A percentile compares a stretch with the other conserved stretches of the same genome.
These are phyloP conservation scores for Penicillium brasilianum DNA, from an alignment of 2,329 filamentous ascomycete species.

Conservation along the genomic window DNA sequence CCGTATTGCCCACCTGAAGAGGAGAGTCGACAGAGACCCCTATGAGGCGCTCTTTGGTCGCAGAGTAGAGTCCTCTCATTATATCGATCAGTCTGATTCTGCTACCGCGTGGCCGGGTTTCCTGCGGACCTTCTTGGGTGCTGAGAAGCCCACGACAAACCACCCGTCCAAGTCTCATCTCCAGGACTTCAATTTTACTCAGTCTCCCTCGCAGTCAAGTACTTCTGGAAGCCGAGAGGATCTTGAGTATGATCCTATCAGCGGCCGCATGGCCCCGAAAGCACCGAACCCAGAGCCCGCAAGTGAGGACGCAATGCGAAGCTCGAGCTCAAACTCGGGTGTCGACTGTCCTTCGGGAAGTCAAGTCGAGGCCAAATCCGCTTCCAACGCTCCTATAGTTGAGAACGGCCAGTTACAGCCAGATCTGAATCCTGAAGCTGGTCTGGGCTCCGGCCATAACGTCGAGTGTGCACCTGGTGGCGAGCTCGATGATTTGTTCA, in stretches of 20 bases:
- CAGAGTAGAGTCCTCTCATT: slow-evolving; percentile 33
- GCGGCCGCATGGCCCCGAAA: slow-evolving; percentile 46
- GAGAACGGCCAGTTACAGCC: slow-evolving; percentile 21
- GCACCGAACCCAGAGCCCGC: neutral
- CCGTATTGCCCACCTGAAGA: slow-evolving; percentile 46
- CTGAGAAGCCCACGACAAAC: slow-evolving; percentile 6
- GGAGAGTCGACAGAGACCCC: slow-evolving; percentile 44
- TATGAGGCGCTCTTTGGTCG: slow-evolving; percentile 49
- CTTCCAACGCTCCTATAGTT: slow-evolving; percentile 7
- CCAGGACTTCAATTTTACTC: slow-evolving; percentile 14
- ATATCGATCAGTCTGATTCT: slow-evolving; percentile 27
- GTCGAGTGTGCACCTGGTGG: too few relatives aligned
- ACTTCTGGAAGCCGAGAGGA: slow-evolving; percentile 3
- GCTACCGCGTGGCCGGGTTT: slow-evolving; percentile 36
- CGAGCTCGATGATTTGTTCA: too few relatives aligned
- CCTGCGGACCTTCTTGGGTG: slow-evolving; percentile 35
- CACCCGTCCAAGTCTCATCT: slow-evolving; percentile 11
- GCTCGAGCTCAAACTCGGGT: neutral
- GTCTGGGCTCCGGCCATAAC: too few relatives aligned
- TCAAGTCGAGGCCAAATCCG: slow-evolving; percentile 21
- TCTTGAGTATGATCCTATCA: slow-evolving; percentile 50
- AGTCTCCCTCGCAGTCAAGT: slow-evolving; percentile 1
- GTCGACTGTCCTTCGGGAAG: slow-evolving; percentile 12
- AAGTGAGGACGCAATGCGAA: neutral
- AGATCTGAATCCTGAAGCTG: too few relatives aligned